phyloP scores from a whole-genome alignment of 176 grass and related monocot species.

The Aegilops tauschii region DNA sequence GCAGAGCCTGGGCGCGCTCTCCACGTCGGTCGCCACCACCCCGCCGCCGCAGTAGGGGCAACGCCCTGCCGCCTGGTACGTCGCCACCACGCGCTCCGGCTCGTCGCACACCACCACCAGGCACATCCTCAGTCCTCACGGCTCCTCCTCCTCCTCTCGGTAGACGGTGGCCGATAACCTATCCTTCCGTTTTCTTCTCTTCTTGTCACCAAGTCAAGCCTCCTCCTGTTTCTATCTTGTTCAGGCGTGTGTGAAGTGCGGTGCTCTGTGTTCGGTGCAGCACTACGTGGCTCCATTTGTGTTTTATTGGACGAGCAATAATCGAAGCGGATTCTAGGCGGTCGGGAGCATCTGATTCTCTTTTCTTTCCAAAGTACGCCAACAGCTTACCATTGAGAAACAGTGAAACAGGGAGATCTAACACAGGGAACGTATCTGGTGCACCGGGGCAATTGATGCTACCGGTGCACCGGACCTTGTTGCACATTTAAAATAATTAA shows the following conservation, averaged over 20 bases:
- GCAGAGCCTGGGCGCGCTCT: slow-evolving; percentile 60
- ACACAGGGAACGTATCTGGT: too few relatives aligned
- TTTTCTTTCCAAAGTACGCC: too few relatives aligned
- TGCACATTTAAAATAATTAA: too few relatives aligned
- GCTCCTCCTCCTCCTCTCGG: too few relatives aligned
- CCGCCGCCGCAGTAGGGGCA: slow-evolving; percentile 69
- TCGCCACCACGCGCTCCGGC: slow-evolving; percentile 52
- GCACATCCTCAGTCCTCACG: slow-evolving; percentile 37
- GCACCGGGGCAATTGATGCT: too few relatives aligned
- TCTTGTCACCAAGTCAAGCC: background rate
- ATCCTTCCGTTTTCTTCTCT: background rate
- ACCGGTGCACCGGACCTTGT: too few relatives aligned
- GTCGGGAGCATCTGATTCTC: background rate
- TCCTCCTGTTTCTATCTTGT: background rate
- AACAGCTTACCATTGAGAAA: too few relatives aligned
- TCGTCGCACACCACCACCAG: slow-evolving; percentile 61
- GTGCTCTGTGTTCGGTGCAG: background rate
- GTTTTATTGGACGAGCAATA: background rate
- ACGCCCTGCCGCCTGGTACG: slow-evolving; percentile 48
- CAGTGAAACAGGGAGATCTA: too few relatives aligned
- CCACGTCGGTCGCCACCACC: slow-evolving; percentile 56
- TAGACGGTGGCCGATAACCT: too few relatives aligned
- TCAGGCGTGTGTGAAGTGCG: background rate
- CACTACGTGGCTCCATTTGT: background rate
- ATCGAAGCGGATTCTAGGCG: background rate